Evolutionary conservation across 768 basidiomycete species (phyloP), one percentile per base, ranked within the genome.

Genomic region (Grammothele lineata): DNA sequence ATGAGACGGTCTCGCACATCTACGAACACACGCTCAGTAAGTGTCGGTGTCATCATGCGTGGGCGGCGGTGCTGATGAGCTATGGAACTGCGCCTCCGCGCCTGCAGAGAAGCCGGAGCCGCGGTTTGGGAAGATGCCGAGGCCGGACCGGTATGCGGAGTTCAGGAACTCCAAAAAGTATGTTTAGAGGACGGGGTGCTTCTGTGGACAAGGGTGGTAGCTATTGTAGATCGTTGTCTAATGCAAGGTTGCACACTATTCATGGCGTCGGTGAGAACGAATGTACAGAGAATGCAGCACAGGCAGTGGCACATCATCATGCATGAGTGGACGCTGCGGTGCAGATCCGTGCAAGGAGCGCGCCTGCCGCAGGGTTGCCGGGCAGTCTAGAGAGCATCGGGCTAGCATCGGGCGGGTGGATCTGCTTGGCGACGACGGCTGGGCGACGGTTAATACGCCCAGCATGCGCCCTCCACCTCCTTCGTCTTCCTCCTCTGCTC

Each of bases 1-100:
- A 81, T 56, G 67, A 75, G 54, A 66, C 72, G 8, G 87, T 90
- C 12, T 70, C 72, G 18, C 73, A 71, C 57, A 81, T 92, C 48
- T 88, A 92, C 67, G 57, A 59, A 50, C 74, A 81, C 53, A 66
- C 83, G 26, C 67, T 92, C 50, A 73, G 91, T 87, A 60, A 68
- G 88, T 80, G 30, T 18, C 12, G 33, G 38, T 27, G 22, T 18
- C 32, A 38, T 18, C 30, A 39, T 44, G 57, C 50, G 50, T 37
- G 22, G 17, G 35, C 40, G 17, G 17, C 14, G n/a, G n/a, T 37
- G 24, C 39, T 50, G 44, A 32, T 22, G 40, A 45, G 24, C 36
- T 41, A 54, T 37, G 23, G 9, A 34, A 52, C 47, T 42, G 40
- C 44, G 36, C 15, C 9, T 19, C 18, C 18, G 10, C n/a, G 23